Percentiles rank a stretch among this genome's conserved stretches.
phyloP scores from a whole-genome alignment of 23 red algal genomes.

The Cyanidiococcus yangmingshanensis region DNA sequence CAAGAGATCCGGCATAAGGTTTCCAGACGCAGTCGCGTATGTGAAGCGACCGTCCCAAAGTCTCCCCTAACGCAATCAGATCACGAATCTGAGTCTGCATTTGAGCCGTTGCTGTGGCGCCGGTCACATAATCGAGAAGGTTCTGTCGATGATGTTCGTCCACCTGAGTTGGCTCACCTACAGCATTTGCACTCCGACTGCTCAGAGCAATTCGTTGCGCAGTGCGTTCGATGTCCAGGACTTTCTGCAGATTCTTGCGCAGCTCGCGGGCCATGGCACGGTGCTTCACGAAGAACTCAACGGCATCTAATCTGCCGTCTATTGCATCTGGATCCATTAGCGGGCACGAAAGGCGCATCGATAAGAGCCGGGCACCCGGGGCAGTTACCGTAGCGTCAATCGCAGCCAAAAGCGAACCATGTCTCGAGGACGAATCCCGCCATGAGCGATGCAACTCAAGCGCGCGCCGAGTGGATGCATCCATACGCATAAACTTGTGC shows the following conservation, averaged over 20 bases:
- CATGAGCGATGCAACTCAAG: conserved; percentile 16
- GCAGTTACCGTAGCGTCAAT: conserved; percentile 22
- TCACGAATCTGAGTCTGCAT: conserved; percentile 1
- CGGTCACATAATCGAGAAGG: background rate
- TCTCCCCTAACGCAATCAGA: background rate
- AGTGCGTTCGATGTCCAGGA: conserved; percentile 17
- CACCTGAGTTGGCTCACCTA: background rate
- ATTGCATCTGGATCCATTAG: conserved; percentile 15
- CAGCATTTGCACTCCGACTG: background rate
- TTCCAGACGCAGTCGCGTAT: background rate
- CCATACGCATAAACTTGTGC: conserved; percentile 25
- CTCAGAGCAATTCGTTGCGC: conserved; percentile 16
- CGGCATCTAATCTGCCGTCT: conserved; percentile 22
- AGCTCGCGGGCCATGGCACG: background rate
- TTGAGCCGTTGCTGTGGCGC: background rate
- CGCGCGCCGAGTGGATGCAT: conserved; percentile 21
- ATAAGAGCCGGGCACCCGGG: conserved; percentile 16
- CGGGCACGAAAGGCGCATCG: conserved; percentile 22
- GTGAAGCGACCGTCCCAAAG: background rate
- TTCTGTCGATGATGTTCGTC: background rate
- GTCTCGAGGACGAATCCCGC: background rate
- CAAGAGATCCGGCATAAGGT: background rate
- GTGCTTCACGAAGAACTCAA: conserved; percentile 23
- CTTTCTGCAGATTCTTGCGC: background rate
- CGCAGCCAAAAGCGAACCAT: conserved; percentile 22